Evolutionary conservation across 257 asterid species (phyloP), one percentile per base, ranked within the genome.

Genomic region (Petunia axillaris): DNA sequence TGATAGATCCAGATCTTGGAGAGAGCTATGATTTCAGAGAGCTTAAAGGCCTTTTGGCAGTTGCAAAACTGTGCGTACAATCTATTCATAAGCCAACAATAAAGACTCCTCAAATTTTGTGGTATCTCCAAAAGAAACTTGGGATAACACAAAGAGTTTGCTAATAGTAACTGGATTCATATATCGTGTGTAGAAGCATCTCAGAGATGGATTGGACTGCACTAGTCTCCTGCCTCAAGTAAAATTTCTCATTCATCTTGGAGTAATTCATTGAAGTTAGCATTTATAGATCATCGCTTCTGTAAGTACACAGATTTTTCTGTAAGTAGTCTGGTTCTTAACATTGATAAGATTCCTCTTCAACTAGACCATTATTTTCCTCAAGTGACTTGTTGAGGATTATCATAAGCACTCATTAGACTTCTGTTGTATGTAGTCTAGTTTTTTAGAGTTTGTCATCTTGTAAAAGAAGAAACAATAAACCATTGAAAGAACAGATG

Each of bases 1-100:
- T 93, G 92, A 81, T 93, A 7, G 98, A 93, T 86, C 97, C 99
- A n/a, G 99, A 95, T 40, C 90, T 93, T 57, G 98, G 97, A 2
- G 87, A 86, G 80, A 88, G 79, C 81, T 93, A 93, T 3, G 85
- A 91, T 78, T 75, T 88, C 3, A 87, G 84, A 82, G 99, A 93
- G 85, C 91, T 93, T 5, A 86, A 83, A 70, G 77, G 87, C 70
- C 99, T 95, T 39, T 52, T 95, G 50, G 86, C 87, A 73, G 93
- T 93, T 73, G 98, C 98, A 62, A 93, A 90, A 83, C 76, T 95
- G 79, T 95, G 97, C 86, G 85, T 93, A 71, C 85, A 78, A 40
- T 90, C 92, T 54, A 71, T 82, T 40, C 87, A 93, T 77, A 88
- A 70, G 82, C 90, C 92, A 66, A 84, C 82, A 59, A 64, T 80